Conservation (phyloP, 2,329 filamentous ascomycete species). For the Cladorrhinum sp. region DNA sequence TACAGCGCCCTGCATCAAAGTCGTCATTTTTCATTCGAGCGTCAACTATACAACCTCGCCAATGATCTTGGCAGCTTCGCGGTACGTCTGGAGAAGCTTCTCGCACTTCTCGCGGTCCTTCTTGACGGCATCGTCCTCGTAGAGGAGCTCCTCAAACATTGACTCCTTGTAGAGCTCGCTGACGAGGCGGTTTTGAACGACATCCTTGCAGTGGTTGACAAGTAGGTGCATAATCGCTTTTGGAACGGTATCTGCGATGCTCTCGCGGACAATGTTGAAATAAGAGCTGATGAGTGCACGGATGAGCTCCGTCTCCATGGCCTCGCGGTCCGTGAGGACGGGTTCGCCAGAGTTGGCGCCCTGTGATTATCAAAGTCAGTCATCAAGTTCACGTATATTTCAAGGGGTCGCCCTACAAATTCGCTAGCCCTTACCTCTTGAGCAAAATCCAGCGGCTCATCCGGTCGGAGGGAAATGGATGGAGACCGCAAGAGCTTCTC, state of each 20-base stretch:
- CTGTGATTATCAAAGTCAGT: constrained; percentile 33
- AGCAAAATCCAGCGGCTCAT: constrained; percentile 44
- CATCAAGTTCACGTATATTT: constrained; percentile 14
- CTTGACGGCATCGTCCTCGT: constrained; percentile 97
- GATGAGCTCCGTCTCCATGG: constrained; percentile 96
- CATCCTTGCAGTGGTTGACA: constrained; percentile 97
- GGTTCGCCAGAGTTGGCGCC: constrained; percentile 64
- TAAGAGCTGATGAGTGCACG: constrained; percentile 95
- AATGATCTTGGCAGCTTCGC: constrained; percentile 96
- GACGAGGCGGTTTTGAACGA: constrained; percentile 93
- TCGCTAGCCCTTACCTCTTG: constrained; percentile 47
- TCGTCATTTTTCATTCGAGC: constrained; percentile 6
- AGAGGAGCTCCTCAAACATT: constrained; percentile 87
- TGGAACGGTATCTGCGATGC: constrained; percentile 96
- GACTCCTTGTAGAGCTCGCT: constrained; percentile 92
- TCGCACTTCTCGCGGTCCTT: constrained; percentile 98
- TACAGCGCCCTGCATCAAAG: background rate
- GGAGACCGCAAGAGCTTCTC: constrained; percentile 55
- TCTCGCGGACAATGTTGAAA: constrained; percentile 98
- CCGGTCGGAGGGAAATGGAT: constrained; percentile 35
- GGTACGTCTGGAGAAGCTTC: constrained; percentile 90
- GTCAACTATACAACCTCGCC: constrained; percentile 78
- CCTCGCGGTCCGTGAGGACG: constrained; percentile 89
- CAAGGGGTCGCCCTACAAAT: constrained; percentile 51
- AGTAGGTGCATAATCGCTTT: constrained; percentile 99